phyloP scores from a whole-genome alignment of 2,329 filamentous ascomycete species.

The Leptographium radiaticola region DNA sequence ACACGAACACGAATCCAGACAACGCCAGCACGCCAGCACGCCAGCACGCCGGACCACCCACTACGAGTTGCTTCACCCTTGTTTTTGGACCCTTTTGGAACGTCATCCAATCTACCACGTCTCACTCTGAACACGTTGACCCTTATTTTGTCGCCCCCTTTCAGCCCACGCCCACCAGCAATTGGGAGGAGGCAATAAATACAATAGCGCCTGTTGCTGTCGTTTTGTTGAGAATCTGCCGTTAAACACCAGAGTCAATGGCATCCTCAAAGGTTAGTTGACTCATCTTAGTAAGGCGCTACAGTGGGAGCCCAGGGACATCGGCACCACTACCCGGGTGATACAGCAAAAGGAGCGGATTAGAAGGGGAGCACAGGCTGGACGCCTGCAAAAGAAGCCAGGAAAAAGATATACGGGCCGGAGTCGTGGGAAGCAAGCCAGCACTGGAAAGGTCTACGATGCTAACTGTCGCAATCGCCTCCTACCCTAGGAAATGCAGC shows the following conservation, averaged over 20 bases:
- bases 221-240: not conserved
- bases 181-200: constrained; percentile 1
- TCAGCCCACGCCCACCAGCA: not conserved
- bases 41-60: not conserved
- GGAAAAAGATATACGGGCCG: not conserved
- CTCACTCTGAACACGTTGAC: not conserved
- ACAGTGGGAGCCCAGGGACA: not conserved
- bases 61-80: not conserved
- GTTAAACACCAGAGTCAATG: constrained; percentile 14
- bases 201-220: not conserved
- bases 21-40: not conserved
- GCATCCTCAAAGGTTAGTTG: constrained; percentile 16
- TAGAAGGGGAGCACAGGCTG: no score
- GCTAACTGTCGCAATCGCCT: not conserved
- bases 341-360: not conserved
- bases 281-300: not conserved
- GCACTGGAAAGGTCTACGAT: no score
- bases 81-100: not conserved
- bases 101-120: not conserved
- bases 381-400: not conserved
- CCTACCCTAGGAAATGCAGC: constrained; percentile 42
- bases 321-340: not conserved
- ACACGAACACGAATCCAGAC: not conserved
- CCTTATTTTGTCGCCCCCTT: not conserved
- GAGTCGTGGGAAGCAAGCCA: not conserved